Percentiles rank a stretch among this genome's conserved stretches.
Evolutionary conservation across 2,329 filamentous ascomycete species (phyloP).

Genomic region (Davidsoniella neocaledoniae): DNA sequence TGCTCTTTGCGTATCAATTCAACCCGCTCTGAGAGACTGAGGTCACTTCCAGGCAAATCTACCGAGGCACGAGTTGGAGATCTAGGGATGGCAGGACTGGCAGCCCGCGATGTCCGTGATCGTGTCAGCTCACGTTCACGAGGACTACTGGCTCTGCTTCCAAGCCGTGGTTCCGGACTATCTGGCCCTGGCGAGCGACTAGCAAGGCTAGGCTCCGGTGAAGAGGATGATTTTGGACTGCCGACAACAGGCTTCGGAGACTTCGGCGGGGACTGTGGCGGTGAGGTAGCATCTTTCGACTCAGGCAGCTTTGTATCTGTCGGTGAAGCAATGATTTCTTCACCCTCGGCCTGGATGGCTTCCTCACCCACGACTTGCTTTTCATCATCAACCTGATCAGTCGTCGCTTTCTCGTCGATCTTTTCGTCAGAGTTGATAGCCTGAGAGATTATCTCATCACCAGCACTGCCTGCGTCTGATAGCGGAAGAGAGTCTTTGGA

Average conservation of each 20-base stretch:
- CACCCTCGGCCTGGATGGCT: background rate
- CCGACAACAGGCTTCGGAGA: background rate
- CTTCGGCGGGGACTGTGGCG: background rate
- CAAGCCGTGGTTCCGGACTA: slow-evolving; percentile 3
- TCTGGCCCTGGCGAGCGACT: background rate
- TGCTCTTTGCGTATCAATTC: slow-evolving; percentile 20
- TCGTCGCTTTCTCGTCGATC: no score
- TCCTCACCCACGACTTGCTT: background rate
- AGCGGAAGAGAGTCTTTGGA: slow-evolving; percentile 59
- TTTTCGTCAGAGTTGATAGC: no score
- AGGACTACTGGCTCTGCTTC: slow-evolving; percentile 9
- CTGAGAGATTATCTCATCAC: background rate
- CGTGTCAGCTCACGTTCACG: background rate
- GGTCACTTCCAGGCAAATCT: slow-evolving; percentile 4
- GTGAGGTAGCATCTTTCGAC: background rate
- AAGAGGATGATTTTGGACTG: background rate
- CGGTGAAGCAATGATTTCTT: background rate
- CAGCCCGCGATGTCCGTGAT: slow-evolving; percentile 4
- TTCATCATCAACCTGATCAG: background rate
- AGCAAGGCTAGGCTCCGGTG: background rate
- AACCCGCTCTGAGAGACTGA: slow-evolving; percentile 11
- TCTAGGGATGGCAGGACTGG: background rate
- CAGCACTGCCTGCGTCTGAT: slow-evolving; percentile 32
- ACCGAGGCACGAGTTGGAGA: background rate
- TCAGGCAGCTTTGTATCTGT: background rate